These are phyloP conservation scores for Chamaecrista fasciculata DNA, from an alignment of 306 rosid genomes.

Conservation along the genomic window DNA sequence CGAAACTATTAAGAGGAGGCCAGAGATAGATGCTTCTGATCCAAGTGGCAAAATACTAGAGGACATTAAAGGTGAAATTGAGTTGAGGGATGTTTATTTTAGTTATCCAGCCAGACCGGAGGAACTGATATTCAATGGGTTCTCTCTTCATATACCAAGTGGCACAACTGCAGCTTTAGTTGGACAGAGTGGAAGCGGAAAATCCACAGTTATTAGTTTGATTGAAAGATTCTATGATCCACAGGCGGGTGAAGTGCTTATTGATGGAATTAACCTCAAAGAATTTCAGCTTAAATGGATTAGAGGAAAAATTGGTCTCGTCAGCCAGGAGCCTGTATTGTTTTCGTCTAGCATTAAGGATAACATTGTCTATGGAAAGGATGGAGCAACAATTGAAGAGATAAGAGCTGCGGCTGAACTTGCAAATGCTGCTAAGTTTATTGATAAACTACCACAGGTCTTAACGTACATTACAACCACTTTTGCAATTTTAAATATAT, in stretches of 20 bases:
- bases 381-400: slow-evolving; percentile 68
- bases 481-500: not conserved
- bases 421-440: slow-evolving; percentile 76
- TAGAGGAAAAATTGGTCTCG: slow-evolving; percentile 74
- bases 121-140: slow-evolving; percentile 64
- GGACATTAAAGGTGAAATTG: slow-evolving; percentile 64
- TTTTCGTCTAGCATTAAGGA: slow-evolving; percentile 71
- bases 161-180: slow-evolving; percentile 75
- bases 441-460: slow-evolving; percentile 79
- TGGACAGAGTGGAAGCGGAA: slow-evolving; percentile 88
- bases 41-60: slow-evolving; percentile 48
- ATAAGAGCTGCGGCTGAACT: slow-evolving; percentile 61
- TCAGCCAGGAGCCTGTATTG: slow-evolving; percentile 81
- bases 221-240: slow-evolving; percentile 84
- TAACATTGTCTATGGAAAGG: slow-evolving; percentile 75
- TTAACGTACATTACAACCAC: slow-evolving; percentile 2
- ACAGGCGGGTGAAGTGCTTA: slow-evolving; percentile 62
- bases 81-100: slow-evolving; percentile 56
- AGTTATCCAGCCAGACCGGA: slow-evolving; percentile 79
- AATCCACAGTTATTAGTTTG: slow-evolving; percentile 73
- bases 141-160: slow-evolving; percentile 55
- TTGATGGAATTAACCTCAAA: slow-evolving; percentile 60
- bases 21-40: slow-evolving; percentile 64
- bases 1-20: slow-evolving; percentile 66
- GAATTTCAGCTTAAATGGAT: slow-evolving; percentile 78